A percentile compares a stretch with the other conserved stretches of the same genome.
Evolutionary conservation across 805 yeast genomes (phyloP).

Genomic region (Blastobotrys robertii): DNA sequence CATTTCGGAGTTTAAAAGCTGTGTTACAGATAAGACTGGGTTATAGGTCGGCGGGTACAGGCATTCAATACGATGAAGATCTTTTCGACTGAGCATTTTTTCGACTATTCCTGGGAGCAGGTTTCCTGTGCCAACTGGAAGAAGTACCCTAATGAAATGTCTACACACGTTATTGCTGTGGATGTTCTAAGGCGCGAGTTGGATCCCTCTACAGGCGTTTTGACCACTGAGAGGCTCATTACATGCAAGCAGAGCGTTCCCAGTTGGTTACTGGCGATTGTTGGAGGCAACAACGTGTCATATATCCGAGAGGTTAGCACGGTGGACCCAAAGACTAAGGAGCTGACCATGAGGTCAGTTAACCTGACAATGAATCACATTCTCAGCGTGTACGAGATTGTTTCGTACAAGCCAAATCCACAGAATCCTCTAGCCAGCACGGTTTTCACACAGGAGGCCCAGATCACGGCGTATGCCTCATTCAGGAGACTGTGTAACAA

Average conservation of each 20-base stretch:
- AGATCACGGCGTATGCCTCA: constrained; percentile 75
- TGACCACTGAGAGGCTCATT: constrained; percentile 77
- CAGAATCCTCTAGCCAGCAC: constrained; percentile 44
- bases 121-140: constrained; percentile 96
- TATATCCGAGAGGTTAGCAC: constrained; percentile 85
- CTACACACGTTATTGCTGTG: constrained; percentile 89
- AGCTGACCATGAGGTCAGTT: constrained; percentile 71
- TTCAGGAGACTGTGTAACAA: constrained; percentile 63
- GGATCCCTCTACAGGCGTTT: constrained; percentile 39
- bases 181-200: constrained; percentile 74
- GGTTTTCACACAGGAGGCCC: constrained; percentile 69
- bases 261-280: constrained; percentile 58
- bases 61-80: constrained; percentile 65
- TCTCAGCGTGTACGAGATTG: constrained; percentile 76
- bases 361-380: constrained; percentile 74
- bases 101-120: constrained; percentile 84
- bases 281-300: constrained; percentile 65
- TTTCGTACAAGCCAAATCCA: constrained; percentile 65
- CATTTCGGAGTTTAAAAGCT: too few relatives aligned
- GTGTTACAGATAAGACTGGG: too few relatives aligned
- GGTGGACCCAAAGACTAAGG: constrained; percentile 56
- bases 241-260: constrained; percentile 87
- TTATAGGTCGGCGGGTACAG: too few relatives aligned
- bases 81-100: constrained; percentile 58
- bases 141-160: constrained; percentile 89